Base-by-base conservation (phyloP, 139 green algal species). In the Micractinium conductrix region DNA sequence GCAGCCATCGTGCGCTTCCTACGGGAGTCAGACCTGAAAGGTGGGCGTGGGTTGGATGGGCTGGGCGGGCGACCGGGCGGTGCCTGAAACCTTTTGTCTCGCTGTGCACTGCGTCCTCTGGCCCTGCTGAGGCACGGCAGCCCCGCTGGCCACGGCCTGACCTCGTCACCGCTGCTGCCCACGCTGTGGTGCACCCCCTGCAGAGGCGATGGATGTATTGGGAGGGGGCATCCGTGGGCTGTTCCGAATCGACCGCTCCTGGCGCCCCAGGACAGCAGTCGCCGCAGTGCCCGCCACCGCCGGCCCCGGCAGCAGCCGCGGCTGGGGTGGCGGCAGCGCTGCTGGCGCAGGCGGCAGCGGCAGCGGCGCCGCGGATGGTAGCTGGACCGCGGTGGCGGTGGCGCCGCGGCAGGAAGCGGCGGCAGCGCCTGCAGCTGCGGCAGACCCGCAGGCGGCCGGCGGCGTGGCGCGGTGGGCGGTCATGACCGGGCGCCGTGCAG, bases 201-300 rank as follows among this genome's bases (percentile, higher is more conserved):
- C 85, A 40, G 87, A 90, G 24, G 85, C 72, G 24, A 73, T 88
- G 53, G 44, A 88, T 43, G 22, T 50, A 2, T 68, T 94, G 38
- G 91, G 80, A 3, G 91, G 91, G 45, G 91, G 91, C 43, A 86
- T 94, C 22, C 79, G 90, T 2, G 91, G 91, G 12, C 81, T 92
- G 60, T 94, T 94, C 81, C 72, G 84, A 12, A 69, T 91, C 10
- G 86, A 91, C 21, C 73, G 82, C 68, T 55, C 71, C 37, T 88
- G 76, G 70, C 48, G 74, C 30, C 79, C 78, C 28, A 75, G 55
- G 8, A 55, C 67, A 1, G 71, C 60, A 40, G 67, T 43, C 7
- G 67, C 83, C 28, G 83, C 79, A 50, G 80, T 58, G 71, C 74
- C 76, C 33, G 33, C 6, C 62, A 69, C n/a, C 21, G 14, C 48